These are phyloP conservation scores for Agrostemma githago DNA, from an alignment of 148 eudicot species.

Conservation along the genomic window DNA sequence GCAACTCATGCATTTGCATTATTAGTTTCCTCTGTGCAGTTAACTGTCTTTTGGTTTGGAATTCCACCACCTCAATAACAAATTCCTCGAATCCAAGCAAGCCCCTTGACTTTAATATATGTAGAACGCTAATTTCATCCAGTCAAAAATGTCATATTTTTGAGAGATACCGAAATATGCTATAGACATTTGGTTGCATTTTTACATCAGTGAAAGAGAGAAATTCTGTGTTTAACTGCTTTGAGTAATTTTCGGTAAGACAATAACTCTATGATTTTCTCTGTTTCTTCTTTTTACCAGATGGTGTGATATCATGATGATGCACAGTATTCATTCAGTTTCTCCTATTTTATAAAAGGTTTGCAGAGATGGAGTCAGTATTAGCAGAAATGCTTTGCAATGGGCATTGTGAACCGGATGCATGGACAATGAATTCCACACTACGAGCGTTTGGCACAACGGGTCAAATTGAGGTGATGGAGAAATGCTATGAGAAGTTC, in stretches of 20 bases:
- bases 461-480: slow-evolving; percentile 92
- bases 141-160: neutral
- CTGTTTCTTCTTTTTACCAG: slow-evolving; percentile 19
- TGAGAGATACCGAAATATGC: neutral
- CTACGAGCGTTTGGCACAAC: slow-evolving; percentile 83
- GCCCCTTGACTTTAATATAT: neutral
- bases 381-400: slow-evolving; percentile 75
- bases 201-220: neutral
- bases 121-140: neutral
- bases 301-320: slow-evolving; percentile 23
- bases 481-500: slow-evolving; percentile 85
- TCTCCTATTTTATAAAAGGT: slow-evolving; percentile 46
- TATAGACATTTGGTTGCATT: neutral
- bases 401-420: slow-evolving; percentile 63
- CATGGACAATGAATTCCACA: slow-evolving; percentile 95
- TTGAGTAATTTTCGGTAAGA: slow-evolving; percentile 16
- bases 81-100: neutral
- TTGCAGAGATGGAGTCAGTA: slow-evolving; percentile 72
- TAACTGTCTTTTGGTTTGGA: neutral
- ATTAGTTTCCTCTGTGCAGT: neutral
- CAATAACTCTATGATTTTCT: slow-evolving; percentile 8
- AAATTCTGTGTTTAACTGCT: neutral
- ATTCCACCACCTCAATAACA: neutral
- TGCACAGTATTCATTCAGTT: slow-evolving; percentile 30
- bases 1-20: neutral